A percentile compares a stretch with the other conserved stretches of the same genome.
Conservation (phyloP, 2,329 filamentous ascomycete genomes). For the Torrubiellomyces zombiae region DNA sequence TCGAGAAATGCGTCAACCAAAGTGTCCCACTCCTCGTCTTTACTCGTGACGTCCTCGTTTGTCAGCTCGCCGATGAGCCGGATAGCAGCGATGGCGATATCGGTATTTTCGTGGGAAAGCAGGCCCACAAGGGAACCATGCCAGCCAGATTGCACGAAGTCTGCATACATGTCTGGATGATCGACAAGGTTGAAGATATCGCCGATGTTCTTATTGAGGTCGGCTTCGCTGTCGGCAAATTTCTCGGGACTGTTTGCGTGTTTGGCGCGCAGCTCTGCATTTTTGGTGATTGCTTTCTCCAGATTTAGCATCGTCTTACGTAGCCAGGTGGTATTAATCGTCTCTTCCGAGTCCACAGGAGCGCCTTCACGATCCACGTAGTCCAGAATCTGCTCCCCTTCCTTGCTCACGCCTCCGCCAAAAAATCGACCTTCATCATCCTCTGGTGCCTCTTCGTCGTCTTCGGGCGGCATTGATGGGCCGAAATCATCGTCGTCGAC, state of each 20-base stretch:
- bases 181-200: slow-evolving; percentile 73
- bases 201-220: slow-evolving; percentile 80
- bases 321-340: slow-evolving; percentile 72
- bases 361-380: slow-evolving; percentile 49
- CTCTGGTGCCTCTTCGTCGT: slow-evolving; percentile 39
- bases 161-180: slow-evolving; percentile 65
- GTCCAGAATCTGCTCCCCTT: slow-evolving; percentile 72
- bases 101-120: slow-evolving; percentile 87
- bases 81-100: slow-evolving; percentile 82
- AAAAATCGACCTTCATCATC: slow-evolving; percentile 95
- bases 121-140: slow-evolving; percentile 61
- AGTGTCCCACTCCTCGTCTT: slow-evolving; percentile 63
- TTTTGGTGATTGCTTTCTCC: slow-evolving; percentile 81
- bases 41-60: slow-evolving; percentile 77
- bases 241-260: slow-evolving; percentile 66
- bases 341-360: slow-evolving; percentile 38
- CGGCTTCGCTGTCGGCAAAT: slow-evolving; percentile 74
- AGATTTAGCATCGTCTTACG: slow-evolving; percentile 67
- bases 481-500: slow-evolving; percentile 34
- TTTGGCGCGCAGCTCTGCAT: slow-evolving; percentile 74
- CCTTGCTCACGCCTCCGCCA: slow-evolving; percentile 69
- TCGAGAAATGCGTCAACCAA: slow-evolving; percentile 52
- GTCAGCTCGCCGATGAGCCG: slow-evolving; percentile 83
- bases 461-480: slow-evolving; percentile 28
- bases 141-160: slow-evolving; percentile 62